Evolutionary conservation across 176 grass and related monocot genomes (phyloP), one percentile per base, ranked within the genome.

Genomic region (Elymus sibiricus): DNA sequence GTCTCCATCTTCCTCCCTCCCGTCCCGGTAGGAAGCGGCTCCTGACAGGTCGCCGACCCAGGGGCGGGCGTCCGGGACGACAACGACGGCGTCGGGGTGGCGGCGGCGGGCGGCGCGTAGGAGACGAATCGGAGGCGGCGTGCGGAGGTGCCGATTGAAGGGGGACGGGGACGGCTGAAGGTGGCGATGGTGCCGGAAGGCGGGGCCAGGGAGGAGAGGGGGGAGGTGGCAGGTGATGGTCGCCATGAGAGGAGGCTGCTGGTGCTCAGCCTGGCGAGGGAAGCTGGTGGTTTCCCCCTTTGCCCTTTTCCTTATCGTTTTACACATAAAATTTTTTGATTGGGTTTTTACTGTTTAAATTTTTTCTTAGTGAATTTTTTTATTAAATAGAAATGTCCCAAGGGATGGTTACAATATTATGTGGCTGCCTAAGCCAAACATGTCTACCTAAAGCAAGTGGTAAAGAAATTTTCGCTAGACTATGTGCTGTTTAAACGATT

Each of bases 21-120:
- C 79, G 12, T 84, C 83, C 43, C 80, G 81, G 47, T 86, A 82
- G 47, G 83, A 92, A 7, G 88, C 63, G 51, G 83, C 82, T 64
- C 88, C 88, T 5, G 74, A 84, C 13, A 90, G 82, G 63, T 95
- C 85, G 37, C 93, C 82, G 61, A 93, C 87, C 92, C 90, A 95
- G 35, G 88, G 86, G 67, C 92, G 90, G n/a, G 89, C 80, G 35
- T 95, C 92, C 43, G 95, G 87, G 44, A 82, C 69, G 79, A 95
- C 85, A 39, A 92, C 87, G 35, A 94, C 87, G 39, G 85, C 82
- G 51, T 98, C 89, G 67, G 85, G 83, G 42, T 87, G 83, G 25
- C 88, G 80, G 37, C 82, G 91, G 38, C 86, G 81, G 78, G 89
- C 85, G 38, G 83, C 85, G 68, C 74, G 51, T 71, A 91, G 77